Percentiles rank a stretch among this genome's conserved stretches.
Conservation (phyloP, 2,329 filamentous ascomycete genomes). For the Trichophyton benhamiae region DNA sequence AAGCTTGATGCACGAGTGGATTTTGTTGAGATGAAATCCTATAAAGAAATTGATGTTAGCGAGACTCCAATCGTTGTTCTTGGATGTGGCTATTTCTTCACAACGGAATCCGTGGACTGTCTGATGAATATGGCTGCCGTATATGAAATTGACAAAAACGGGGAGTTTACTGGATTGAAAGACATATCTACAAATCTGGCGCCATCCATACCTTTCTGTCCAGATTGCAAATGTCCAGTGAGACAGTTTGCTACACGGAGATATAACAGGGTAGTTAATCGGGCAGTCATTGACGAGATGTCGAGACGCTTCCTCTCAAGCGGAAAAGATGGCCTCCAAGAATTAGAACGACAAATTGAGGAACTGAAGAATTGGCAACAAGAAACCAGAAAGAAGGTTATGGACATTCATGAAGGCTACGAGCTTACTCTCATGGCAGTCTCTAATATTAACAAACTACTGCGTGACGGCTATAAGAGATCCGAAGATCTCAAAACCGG, state of each 20-base stretch:
- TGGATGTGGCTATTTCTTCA: slow-evolving; percentile 52
- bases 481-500: slow-evolving; percentile 14
- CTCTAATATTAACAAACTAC: too few species aligned
- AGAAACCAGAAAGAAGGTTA: slow-evolving; percentile 26
- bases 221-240: slow-evolving; percentile 48
- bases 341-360: slow-evolving; percentile 13
- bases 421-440: too few species aligned
- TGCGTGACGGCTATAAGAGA: too few species aligned
- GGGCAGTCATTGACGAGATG: slow-evolving; percentile 49
- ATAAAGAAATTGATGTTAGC: slow-evolving; percentile 46
- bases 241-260: slow-evolving; percentile 39
- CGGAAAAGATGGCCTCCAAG: slow-evolving; percentile 34
- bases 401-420: too few species aligned
- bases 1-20: slow-evolving; percentile 41
- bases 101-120: slow-evolving; percentile 48
- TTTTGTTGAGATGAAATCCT: slow-evolving; percentile 42
- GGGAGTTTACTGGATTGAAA: slow-evolving; percentile 17
- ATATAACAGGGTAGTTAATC: slow-evolving; percentile 51
- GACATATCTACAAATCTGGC: slow-evolving; percentile 36
- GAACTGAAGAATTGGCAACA: neutral
- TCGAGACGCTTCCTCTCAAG: slow-evolving; percentile 50
- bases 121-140: slow-evolving; percentile 40
- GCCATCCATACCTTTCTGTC: slow-evolving; percentile 42
- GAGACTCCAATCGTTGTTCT: slow-evolving; percentile 51
- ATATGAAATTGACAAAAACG: slow-evolving; percentile 20